Base-by-base conservation (phyloP, 2,329 filamentous ascomycete genomes). In the Dactylellina sp. region DNA sequence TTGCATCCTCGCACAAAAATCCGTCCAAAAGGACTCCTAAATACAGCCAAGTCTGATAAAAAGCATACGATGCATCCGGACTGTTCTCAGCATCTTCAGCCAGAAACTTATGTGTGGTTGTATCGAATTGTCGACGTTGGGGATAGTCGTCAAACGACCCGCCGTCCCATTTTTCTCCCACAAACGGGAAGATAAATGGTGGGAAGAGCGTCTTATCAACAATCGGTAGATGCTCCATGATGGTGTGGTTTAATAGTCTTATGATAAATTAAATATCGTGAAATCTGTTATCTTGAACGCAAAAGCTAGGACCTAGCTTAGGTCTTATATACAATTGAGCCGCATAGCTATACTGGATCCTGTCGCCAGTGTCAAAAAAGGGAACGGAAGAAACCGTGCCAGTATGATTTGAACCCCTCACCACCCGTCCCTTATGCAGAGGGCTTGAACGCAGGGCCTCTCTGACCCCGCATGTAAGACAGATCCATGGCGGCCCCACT, bases 31-130 rank as follows among this genome's bases (percentile, higher is more conserved):
- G 57, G 20, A 75, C 35, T 0, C 71, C 71, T 2, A 75, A 47
- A 37, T 75, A 75, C 16, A 70, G 20, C 71, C 71, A 75, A n/a
- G 56, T 68, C 37, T 75, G 71, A 16, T 52, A 63, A 42, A 75
- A 75, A 14, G 56, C 57, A 32, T 63, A 75, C 0, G 70, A 44
- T 18, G 61, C 63, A 22, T 75, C 71, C 1, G 44, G 71, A 52
- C 52, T 70, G 20, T 50, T 70, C 25, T 63, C 71, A 16, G 42
- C 71, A 9, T 20, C 62, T n/a, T 60, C 61, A 24, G 9, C 49
- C 37, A 32, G 32, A 42, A 70, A 75, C 18, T 59, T 57, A 16
- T 61, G 71, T 1, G 56, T 68, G 18, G 42, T 47, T 3, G 44
- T 28, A 59, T 75, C 63, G 25, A 40, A 75, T 28, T 53, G 28